Base-by-base conservation (phyloP, 1,284 basidiomycete species). In the Sporisorium exsertum region DNA sequence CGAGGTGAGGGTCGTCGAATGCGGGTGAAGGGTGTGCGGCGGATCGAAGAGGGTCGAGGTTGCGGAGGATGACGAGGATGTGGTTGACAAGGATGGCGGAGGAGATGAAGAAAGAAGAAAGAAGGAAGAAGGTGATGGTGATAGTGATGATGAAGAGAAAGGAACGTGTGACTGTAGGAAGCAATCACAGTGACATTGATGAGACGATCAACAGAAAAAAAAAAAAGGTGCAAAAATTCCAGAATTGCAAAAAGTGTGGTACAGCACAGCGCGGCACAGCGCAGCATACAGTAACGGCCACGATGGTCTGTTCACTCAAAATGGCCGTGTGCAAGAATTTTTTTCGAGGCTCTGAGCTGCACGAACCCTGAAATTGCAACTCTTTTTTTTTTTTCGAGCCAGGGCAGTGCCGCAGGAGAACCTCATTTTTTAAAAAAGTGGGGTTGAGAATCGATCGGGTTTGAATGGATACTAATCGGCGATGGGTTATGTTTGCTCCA, bases 251-350 rank as follows among this genome's bases (percentile, higher is more conserved):
- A n/a, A 37, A 37, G 47, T 49, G 9, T 37, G 55, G 65, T 58
- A 63, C 65, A 68, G 59, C 59, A 49, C 26, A 68, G 60, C 55
- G 51, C 66, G 53, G 50, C 22, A 9, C 5, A 7, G 29, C 29
- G 10, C 29, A 32, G 29, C 29, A 5, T 32, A 32, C 5, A 10
- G 10, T 32, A 10, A n/a, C n/a, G n/a, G 13, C 15, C 15, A 16
- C 8, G 51, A 45, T 43, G 50, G 50, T 46, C 58, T 53, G 40
- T 53, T 60, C 50, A 40, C 27, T 26, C 29, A 43, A 54, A 26
- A 5, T 32, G 43, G 22, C 22, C 15, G 22, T 22, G 42, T 22
- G 22, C 42, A 22, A 45, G 42, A 45, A 45, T 45, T 45, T 45
- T 42, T 42, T 42, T 45, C 22, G n/a, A 8, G 6, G 5, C 3